Conservation (phyloP, 164 flowering plant species). For the Hamamelis virginiana region DNA sequence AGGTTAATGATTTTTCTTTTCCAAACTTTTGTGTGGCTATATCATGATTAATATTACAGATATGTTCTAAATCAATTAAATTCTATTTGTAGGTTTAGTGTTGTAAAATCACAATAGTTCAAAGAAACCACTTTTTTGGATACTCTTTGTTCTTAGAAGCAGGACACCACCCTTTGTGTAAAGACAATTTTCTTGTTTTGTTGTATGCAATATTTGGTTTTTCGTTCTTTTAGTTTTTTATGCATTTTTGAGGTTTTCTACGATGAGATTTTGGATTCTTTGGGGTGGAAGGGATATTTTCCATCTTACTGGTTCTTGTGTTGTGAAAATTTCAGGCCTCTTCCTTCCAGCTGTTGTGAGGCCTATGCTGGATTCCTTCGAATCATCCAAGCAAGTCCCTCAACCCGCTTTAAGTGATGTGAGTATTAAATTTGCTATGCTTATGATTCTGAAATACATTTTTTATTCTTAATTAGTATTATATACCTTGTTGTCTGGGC, state of each 20-base stretch:
- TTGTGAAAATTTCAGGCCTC: conserved; percentile 53
- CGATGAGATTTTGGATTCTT: not conserved
- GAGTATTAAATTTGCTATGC: conserved; percentile 27
- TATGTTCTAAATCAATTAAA: not conserved
- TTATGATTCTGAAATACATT: not conserved
- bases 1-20: too few relatives aligned
- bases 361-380: conserved; percentile 82
- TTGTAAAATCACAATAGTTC: not conserved
- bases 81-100: not conserved
- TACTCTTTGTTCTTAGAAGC: not conserved
- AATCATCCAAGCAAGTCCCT: conserved; percentile 72
- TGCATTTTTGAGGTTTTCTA: not conserved
- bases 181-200: not conserved
- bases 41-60: not conserved
- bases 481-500: not conserved
- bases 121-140: not conserved
- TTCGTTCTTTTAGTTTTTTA: not conserved
- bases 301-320: conserved; percentile 4
- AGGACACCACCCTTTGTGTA: not conserved
- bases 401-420: conserved; percentile 77
- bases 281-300: not conserved
- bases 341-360: conserved; percentile 97
- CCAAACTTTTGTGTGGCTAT: not conserved
- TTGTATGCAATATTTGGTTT: not conserved
- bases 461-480: too few relatives aligned